These are phyloP conservation scores for Vigna radiata DNA, from an alignment of 306 rosid species.

Conservation along the genomic window DNA sequence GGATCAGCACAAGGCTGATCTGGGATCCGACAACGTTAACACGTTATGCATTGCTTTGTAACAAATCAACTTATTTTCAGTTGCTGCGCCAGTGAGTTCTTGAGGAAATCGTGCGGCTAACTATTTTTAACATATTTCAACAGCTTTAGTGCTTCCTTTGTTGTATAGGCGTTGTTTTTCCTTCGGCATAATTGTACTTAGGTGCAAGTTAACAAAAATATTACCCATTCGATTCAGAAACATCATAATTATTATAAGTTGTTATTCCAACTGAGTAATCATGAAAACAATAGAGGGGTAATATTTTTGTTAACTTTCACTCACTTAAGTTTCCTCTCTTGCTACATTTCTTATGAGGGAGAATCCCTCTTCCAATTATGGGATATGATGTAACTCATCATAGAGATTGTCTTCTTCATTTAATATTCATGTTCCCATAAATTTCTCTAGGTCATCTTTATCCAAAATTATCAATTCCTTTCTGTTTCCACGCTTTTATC, in stretches of 20 bases:
- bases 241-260: background rate
- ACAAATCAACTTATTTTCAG: slow-evolving; percentile 23
- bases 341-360: slow-evolving; percentile 44
- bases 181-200: slow-evolving; percentile 39
- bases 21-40: slow-evolving; percentile 55
- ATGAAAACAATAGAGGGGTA: slow-evolving; percentile 45
- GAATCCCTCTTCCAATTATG: slow-evolving; percentile 53
- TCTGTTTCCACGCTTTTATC: background rate
- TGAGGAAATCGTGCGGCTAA: slow-evolving; percentile 69
- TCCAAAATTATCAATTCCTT: background rate
- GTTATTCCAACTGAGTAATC: slow-evolving; percentile 31
- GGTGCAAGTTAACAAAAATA: slow-evolving; percentile 65
- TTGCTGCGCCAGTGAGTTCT: slow-evolving; percentile 59
- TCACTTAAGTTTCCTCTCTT: slow-evolving; percentile 35
- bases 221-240: slow-evolving; percentile 46
- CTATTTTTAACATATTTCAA: slow-evolving; percentile 48
- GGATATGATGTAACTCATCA: slow-evolving; percentile 45
- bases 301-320: slow-evolving; percentile 61
- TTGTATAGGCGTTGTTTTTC: slow-evolving; percentile 54
- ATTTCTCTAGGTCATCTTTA: background rate
- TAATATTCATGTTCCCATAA: slow-evolving; percentile 40
- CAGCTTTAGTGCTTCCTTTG: slow-evolving; percentile 43
- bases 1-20: slow-evolving; percentile 58
- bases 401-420: slow-evolving; percentile 27
- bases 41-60: slow-evolving; percentile 64